Base-by-base conservation (phyloP, 352 stramenopile genomes). In the Globisporangium nunn region DNA sequence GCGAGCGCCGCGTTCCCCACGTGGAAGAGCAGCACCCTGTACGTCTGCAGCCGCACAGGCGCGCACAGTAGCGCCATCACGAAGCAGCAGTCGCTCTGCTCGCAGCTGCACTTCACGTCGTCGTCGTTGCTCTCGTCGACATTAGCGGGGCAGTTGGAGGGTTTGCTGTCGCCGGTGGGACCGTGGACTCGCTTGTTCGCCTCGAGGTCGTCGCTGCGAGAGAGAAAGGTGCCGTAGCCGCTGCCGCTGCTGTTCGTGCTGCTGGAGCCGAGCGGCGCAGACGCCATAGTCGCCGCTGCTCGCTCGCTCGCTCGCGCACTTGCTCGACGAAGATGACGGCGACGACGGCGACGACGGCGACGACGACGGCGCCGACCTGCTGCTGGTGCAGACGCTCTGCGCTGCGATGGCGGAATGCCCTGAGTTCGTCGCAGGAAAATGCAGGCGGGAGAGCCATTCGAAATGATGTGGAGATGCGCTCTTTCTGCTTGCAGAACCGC, bases 21-120 rank as follows among this genome's bases (percentile, higher is more conserved):
- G 56, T 87, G 77, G 68, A 90, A 90, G 7, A 74, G 49, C 52
- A 87, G 49, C 29, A 66, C 70, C 61, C 72, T 75, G 75, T 84
- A 90, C 37, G 77, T 90, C 17, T 63, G 53, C 52, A 82, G 3
- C 15, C 79, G 77, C 30, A 85, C 67, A 0, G 79, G 79, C 17
- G 74, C 54, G 40, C 67, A 79, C 29, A 90, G 55, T 40, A 85
- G 59, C 53, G 69, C 63, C 64, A 80, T 71, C 29, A 85, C n/a
- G 17, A 77, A 69, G 43, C 71, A 68, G 44, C 74, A 88, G 57
- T 85, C 75, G 54, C 82, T 72, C 47, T 75, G 57, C 7, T 66
- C 54, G 54, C 63, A 74, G 59, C 64, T 55, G 43, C 56, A 64
- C 37, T 58, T 33, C 54, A 59, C 23, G 14, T 14, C 28, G 18